Percentiles rank a stretch among this genome's conserved stretches.
phyloP scores from a whole-genome alignment of 2,329 filamentous ascomycete species.

The Dissoconium aciculare region DNA sequence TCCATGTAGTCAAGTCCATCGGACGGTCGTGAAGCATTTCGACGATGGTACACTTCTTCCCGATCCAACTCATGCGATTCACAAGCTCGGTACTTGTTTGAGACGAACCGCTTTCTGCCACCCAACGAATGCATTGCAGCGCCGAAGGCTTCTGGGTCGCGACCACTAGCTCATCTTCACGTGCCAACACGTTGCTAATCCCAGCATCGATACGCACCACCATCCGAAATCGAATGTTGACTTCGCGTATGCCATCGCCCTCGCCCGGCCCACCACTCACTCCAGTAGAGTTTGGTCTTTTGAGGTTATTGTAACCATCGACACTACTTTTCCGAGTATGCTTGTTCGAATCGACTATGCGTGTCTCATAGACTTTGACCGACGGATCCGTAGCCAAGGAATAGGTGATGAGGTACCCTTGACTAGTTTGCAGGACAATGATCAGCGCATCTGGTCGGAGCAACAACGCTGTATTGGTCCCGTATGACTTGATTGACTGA shows the following conservation, averaged over 20 bases:
- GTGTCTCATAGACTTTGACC: slow-evolving; percentile 69
- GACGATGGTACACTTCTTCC: slow-evolving; percentile 57
- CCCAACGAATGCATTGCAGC: slow-evolving; percentile 95
- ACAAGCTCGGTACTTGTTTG: slow-evolving; percentile 87
- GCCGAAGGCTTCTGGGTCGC: slow-evolving; percentile 82
- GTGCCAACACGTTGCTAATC: slow-evolving; percentile 70
- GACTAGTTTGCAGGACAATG: slow-evolving; percentile 72
- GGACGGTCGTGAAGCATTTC: slow-evolving; percentile 91
- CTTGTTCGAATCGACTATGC: slow-evolving; percentile 45
- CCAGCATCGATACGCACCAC: slow-evolving; percentile 96
- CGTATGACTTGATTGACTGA: slow-evolving; percentile 67
- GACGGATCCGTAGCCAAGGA: slow-evolving; percentile 73
- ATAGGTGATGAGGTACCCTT: slow-evolving; percentile 87
- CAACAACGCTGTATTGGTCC: slow-evolving; percentile 67
- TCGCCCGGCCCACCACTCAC: slow-evolving; percentile 56
- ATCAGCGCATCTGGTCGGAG: slow-evolving; percentile 86
- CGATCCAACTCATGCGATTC: slow-evolving; percentile 72
- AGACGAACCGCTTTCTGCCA: slow-evolving; percentile 61
- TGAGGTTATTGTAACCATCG: slow-evolving; percentile 20
- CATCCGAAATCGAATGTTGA: slow-evolving; percentile 87
- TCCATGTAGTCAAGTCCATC: slow-evolving; percentile 91
- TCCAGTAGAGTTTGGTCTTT: slow-evolving; percentile 10
- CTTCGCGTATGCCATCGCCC: slow-evolving; percentile 65
- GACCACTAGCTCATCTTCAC: slow-evolving; percentile 86
- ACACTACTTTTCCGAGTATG: slow-evolving; percentile 37